A percentile compares a stretch with the other conserved stretches of the same genome.
Evolutionary conservation across 2,329 filamentous ascomycete species (phyloP).

Genomic region (Diaporthe longicolla): DNA sequence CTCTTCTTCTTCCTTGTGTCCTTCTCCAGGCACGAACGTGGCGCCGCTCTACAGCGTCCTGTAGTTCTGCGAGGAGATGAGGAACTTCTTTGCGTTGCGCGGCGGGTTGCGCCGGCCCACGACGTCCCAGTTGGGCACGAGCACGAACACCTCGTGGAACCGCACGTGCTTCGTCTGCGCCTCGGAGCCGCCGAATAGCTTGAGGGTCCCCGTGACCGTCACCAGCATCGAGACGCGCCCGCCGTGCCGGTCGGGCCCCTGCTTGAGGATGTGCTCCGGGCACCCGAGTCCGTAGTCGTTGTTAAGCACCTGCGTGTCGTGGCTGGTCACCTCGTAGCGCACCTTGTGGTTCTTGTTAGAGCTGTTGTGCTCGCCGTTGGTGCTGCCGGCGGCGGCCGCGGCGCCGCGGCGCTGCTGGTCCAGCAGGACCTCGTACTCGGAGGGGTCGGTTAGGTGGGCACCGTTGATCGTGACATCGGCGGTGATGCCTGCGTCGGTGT

Average conservation of each 20-base stretch:
- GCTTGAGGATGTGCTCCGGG: constrained; percentile 58
- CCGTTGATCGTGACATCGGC: constrained; percentile 87
- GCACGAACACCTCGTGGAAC: constrained; percentile 85
- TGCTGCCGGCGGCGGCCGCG: constrained; percentile 29
- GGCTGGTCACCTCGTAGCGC: constrained; percentile 80
- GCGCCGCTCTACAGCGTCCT: constrained; percentile 61
- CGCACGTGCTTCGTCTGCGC: constrained; percentile 69
- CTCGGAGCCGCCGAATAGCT: constrained; percentile 72
- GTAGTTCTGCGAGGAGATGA: constrained; percentile 82
- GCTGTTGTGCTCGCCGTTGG: not conserved
- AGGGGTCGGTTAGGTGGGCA: constrained; percentile 71
- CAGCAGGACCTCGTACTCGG: constrained; percentile 78
- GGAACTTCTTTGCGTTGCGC: constrained; percentile 67
- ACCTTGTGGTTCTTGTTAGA: constrained; percentile 57
- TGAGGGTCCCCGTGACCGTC: constrained; percentile 80
- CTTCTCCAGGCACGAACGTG: not conserved
- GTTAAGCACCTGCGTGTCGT: constrained; percentile 85
- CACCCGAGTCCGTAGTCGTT: constrained; percentile 72
- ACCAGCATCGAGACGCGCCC: constrained; percentile 79
- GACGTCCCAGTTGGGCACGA: constrained; percentile 82
- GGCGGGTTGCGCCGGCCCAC: constrained; percentile 66
- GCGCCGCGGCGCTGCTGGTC: constrained; percentile 72
- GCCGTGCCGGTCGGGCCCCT: constrained; percentile 59
- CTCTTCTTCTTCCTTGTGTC: not conserved
- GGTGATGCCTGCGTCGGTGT: constrained; percentile 63